Conservation (phyloP, 768 basidiomycete species). For the Boletus edulis region DNA sequence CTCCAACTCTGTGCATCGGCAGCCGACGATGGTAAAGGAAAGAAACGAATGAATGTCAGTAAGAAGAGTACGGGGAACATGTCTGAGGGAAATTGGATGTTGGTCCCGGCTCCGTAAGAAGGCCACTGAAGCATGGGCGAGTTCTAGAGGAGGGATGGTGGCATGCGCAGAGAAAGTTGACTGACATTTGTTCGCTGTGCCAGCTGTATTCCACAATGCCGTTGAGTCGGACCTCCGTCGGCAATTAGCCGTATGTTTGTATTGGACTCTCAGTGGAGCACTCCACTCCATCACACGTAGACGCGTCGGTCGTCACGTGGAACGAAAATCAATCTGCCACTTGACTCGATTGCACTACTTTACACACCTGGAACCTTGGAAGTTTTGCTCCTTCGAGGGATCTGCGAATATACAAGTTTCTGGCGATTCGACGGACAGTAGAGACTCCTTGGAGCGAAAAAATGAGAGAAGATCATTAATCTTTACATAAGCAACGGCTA, state of each 20-base stretch:
- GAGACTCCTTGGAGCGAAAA: too few relatives aligned
- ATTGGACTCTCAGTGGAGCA: too few relatives aligned
- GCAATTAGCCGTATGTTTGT: conserved; percentile 19
- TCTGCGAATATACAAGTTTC: too few relatives aligned
- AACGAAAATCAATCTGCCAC: conserved; percentile 18
- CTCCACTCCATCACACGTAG: neutral
- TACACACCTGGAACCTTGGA: too few relatives aligned
- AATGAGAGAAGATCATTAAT: too few relatives aligned
- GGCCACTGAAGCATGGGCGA: neutral
- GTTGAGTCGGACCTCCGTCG: conserved; percentile 19
- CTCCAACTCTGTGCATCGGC: conserved; percentile 50
- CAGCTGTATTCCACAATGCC: conserved; percentile 21
- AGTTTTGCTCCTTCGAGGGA: too few relatives aligned
- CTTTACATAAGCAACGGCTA: conserved; percentile 6
- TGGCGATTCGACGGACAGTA: too few relatives aligned
- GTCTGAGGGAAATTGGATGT: neutral
- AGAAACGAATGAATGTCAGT: conserved; percentile 12
- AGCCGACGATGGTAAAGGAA: conserved; percentile 20
- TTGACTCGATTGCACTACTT: neutral
- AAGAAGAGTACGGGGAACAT: conserved; percentile 12
- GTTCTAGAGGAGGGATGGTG: conserved; percentile 1
- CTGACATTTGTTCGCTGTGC: conserved; percentile 9
- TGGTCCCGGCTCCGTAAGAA: conserved; percentile 2
- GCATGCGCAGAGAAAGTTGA: neutral
- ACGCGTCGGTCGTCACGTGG: conserved; percentile 28